Percentiles rank a stretch among this genome's conserved stretches.
phyloP scores from a whole-genome alignment of 768 basidiomycete genomes.

The Mycena galericulata region DNA sequence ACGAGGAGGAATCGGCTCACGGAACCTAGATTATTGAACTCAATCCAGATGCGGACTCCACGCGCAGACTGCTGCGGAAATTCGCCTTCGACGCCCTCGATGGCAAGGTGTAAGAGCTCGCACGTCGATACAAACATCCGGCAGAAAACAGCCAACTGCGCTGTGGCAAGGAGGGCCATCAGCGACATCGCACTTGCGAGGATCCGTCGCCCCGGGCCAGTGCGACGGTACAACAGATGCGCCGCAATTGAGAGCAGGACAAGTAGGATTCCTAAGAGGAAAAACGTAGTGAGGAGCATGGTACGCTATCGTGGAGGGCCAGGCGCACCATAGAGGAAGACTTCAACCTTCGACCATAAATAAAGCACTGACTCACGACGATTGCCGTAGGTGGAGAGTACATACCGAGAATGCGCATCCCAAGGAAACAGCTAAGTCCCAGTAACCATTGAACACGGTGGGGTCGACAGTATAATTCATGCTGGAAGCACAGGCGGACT shows the following conservation, averaged over 20 bases:
- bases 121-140: background rate
- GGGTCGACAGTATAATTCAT: too few relatives aligned
- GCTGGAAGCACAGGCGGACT: too few relatives aligned
- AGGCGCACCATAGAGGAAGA: too few relatives aligned
- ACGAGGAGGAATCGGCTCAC: conserved; percentile 4
- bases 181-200: background rate
- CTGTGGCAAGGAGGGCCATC: conserved; percentile 12
- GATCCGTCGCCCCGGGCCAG: background rate
- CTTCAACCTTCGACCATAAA: too few relatives aligned
- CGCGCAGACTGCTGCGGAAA: background rate
- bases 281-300: background rate
- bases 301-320: too few relatives aligned
- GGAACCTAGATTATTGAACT: background rate
- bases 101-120: conserved; percentile 1
- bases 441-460: too few relatives aligned
- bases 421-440: too few relatives aligned
- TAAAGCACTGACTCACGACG: too few relatives aligned
- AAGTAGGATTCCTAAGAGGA: background rate
- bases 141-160: background rate
- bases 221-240: background rate
- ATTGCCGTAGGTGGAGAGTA: too few relatives aligned
- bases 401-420: too few relatives aligned
- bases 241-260: background rate
- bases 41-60: background rate
- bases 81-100: background rate